Base-by-base conservation (phyloP, 305 asterid genomes). In the Solanum hybrid region DNA sequence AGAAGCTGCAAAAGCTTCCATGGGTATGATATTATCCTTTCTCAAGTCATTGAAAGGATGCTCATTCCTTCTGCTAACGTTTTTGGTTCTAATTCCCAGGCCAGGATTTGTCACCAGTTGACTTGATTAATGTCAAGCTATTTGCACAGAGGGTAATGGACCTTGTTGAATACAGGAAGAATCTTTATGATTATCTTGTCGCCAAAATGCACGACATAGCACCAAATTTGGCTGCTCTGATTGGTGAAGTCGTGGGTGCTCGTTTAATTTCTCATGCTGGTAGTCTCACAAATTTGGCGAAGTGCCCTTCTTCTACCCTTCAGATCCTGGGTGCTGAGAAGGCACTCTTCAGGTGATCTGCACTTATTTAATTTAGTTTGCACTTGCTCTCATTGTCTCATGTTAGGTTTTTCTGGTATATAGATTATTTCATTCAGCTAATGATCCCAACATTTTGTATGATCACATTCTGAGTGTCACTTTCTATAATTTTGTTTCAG, bases 251-350 rank as follows among this genome's bases (percentile, higher is more conserved):
- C 34, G 99, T 97, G 86, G 99, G 99, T 12, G 98, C 99, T 9
- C 98, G 99, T 18, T 92, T 97, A 74, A 97, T 97, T 82, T 97
- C 99, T 86, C 99, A 97, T 94, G 99, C 99, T 90, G 99, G 99
- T 71, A 97, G 99, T 90, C 98, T 97, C 78, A 95, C 99, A 90
- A 97, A 96, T 94, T 92, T 97, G 94, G 99, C 99, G 0, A 97
- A 96, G 92, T 97, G 99, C 75, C 97, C 99, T 33, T 96, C 99
- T 82, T 97, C 99, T 69, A 97, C 99, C 86, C 98, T 97, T 91
- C 99, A 96, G 94, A 97, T 97, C 91, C 96, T 96, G 91, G 99
- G 99, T 35, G 99, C 99, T 46, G 99, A 97, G 92, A 97, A 97
- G 93, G 99, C 99, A 36, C 97, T 97, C 86, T 97, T 97, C 91